These are phyloP conservation scores for Penicillium olsonii DNA, from an alignment of 2,329 filamentous ascomycete genomes.

Conservation along the genomic window DNA sequence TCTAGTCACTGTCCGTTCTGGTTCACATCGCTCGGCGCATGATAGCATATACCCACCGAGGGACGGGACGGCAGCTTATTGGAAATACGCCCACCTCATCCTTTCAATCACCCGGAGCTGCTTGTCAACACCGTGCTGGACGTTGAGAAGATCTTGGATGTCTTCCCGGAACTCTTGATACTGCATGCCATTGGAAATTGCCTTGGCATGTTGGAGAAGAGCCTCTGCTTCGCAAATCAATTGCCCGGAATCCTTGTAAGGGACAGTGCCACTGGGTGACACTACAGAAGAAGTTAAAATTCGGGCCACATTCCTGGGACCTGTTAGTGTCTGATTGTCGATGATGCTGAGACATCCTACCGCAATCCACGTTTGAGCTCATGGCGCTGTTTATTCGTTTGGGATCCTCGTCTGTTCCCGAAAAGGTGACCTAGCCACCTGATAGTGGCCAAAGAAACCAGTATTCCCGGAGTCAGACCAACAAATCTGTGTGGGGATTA, in stretches of 20 bases:
- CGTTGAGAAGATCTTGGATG: constrained; percentile 79
- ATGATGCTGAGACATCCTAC: constrained; percentile 30
- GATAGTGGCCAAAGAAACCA: constrained; percentile 75
- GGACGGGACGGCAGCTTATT: too few relatives aligned
- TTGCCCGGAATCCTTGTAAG: constrained; percentile 90
- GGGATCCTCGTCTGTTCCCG: constrained; percentile 69
- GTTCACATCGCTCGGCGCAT: too few relatives aligned
- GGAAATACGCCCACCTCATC: constrained; percentile 86
- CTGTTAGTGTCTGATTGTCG: constrained; percentile 2
- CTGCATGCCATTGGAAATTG: constrained; percentile 71
- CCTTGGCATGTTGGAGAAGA: constrained; percentile 67
- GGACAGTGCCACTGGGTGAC: constrained; percentile 68
- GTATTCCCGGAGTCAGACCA: constrained; percentile 86
- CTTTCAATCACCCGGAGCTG: constrained; percentile 79
- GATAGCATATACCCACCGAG: too few relatives aligned
- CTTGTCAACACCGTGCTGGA: constrained; percentile 71
- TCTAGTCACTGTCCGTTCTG: too few relatives aligned
- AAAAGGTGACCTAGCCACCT: constrained; percentile 72
- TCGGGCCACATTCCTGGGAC: constrained; percentile 73
- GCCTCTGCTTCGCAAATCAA: constrained; percentile 88
- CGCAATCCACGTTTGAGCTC: constrained; percentile 76
- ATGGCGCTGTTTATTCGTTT: constrained; percentile 64
- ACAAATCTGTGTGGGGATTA: constrained; percentile 65
- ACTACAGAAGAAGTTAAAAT: constrained; percentile 70
- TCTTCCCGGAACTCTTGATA: constrained; percentile 87